Evolutionary conservation across 1,284 basidiomycete genomes (phyloP).

Genomic region (Cutaneotrichosporon cyanovorans): DNA sequence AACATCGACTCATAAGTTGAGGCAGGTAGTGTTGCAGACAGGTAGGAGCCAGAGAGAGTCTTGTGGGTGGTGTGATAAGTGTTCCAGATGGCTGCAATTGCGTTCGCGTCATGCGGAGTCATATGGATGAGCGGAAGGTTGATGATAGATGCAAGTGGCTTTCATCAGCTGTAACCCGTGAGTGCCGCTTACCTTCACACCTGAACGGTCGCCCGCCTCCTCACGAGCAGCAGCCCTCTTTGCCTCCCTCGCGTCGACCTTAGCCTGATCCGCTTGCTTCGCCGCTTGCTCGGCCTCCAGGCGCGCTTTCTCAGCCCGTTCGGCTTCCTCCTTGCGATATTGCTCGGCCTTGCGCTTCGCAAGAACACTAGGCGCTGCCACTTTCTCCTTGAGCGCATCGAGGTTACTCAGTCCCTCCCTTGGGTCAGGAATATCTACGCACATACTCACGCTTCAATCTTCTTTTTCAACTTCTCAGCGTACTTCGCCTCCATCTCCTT

Average conservation of each 20-base stretch:
- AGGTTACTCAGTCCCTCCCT: conserved; percentile 41
- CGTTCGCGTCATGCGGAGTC: conserved; percentile 61
- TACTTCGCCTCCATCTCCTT: conserved; percentile 44
- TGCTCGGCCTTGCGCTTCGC: conserved; percentile 26
- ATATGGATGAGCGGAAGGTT: conserved; percentile 64
- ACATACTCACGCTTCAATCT: conserved; percentile 39
- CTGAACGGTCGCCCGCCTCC: conserved; percentile 36
- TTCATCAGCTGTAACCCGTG: neutral
- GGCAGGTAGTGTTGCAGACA: conserved; percentile 70
- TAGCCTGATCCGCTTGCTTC: conserved; percentile 48
- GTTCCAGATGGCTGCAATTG: conserved; percentile 77
- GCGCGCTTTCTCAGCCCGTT: conserved; percentile 7
- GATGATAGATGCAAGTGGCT: conserved; percentile 74
- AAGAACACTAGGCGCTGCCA: conserved; percentile 29
- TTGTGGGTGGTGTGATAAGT: conserved; percentile 72
- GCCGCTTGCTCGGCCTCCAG: conserved; percentile 8
- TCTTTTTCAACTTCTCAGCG: conserved; percentile 41
- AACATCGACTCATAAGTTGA: conserved; percentile 67
- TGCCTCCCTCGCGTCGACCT: conserved; percentile 42
- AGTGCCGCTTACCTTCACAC: conserved; percentile 40
- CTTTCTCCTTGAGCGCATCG: conserved; percentile 43
- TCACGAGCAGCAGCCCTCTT: conserved; percentile 35
- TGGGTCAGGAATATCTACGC: neutral
- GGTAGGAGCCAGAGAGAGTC: conserved; percentile 68
- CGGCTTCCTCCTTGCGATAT: conserved; percentile 14